Evolutionary conservation across 306 rosid species (phyloP).

Genomic region (Spatholobus suberectus): DNA sequence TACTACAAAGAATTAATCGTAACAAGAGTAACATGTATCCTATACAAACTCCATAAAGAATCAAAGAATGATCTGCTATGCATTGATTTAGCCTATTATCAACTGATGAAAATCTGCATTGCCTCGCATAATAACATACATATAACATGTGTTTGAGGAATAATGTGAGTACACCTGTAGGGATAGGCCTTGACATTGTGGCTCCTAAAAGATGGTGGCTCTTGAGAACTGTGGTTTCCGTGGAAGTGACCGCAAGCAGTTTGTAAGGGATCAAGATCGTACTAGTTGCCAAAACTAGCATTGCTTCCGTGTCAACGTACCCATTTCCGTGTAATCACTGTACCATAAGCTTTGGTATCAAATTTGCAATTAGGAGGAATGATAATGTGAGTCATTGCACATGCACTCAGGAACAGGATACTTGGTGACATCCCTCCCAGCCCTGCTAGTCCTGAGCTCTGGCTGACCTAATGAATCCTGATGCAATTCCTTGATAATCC

Average conservation of each 20-base stretch:
- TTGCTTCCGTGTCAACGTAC: neutral
- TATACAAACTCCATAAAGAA: conserved; percentile 60
- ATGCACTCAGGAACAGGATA: conserved; percentile 90
- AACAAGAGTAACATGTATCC: conserved; percentile 41
- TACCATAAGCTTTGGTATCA: conserved; percentile 30
- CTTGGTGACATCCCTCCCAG: conserved; percentile 85
- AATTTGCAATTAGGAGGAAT: conserved; percentile 22
- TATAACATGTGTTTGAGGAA: neutral
- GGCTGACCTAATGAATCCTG: conserved; percentile 89
- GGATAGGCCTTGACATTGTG: neutral
- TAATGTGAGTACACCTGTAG: conserved; percentile 12
- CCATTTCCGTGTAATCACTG: neutral
- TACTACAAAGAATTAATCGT: conserved; percentile 42
- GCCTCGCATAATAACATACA: neutral
- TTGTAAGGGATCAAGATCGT: conserved; percentile 33
- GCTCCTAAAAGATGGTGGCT: conserved; percentile 23
- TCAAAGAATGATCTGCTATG: conserved; percentile 61
- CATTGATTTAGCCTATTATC: neutral
- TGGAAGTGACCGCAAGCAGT: conserved; percentile 5
- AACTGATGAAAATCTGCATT: conserved; percentile 9
- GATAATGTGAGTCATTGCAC: conserved; percentile 66
- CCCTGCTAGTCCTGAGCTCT: conserved; percentile 71
- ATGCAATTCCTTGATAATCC: conserved; percentile 72
- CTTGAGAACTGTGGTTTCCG: conserved; percentile 39
- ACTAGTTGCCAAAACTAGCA: neutral